Percentiles rank a stretch among this genome's conserved stretches.
Evolutionary conservation across 1,284 basidiomycete species (phyloP).

Genomic region (Baeospora myosura): DNA sequence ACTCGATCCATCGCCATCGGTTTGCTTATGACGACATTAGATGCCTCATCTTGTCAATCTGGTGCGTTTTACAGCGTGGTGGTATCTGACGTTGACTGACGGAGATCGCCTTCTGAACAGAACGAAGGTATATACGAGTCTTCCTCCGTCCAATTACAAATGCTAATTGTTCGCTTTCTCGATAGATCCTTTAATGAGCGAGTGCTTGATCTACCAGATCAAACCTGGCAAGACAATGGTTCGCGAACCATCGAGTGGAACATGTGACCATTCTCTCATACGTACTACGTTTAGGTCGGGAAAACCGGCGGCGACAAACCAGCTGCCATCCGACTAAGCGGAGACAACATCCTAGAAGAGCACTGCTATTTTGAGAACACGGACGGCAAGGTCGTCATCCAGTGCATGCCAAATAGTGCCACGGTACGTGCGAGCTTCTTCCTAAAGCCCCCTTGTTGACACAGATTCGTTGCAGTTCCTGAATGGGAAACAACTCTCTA

Average conservation of each 20-base stretch:
- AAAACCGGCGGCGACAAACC: conserved; percentile 72
- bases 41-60: conserved; percentile 95
- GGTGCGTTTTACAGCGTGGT: conserved; percentile 37
- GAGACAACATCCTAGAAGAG: conserved; percentile 84
- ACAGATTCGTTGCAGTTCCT: conserved; percentile 50
- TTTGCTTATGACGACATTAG: conserved; percentile 29
- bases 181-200: conserved; percentile 81
- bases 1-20: conserved; percentile 9
- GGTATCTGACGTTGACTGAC: conserved; percentile 13
- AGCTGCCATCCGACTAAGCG: conserved; percentile 89
- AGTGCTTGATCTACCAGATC: conserved; percentile 92
- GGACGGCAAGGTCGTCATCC: conserved; percentile 80
- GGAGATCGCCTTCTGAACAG: conserved; percentile 29
- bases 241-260: conserved; percentile 16
- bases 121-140: conserved; percentile 73
- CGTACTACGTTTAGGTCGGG: conserved; percentile 51
- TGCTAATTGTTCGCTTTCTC: conserved; percentile 7
- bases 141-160: conserved; percentile 14
- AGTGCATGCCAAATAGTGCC: conserved; percentile 72
- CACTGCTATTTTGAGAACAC: conserved; percentile 89
- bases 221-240: conserved; percentile 82
- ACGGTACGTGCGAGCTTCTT: conserved; percentile 70
- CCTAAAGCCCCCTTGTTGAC: neutral
- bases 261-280: conserved; percentile 1
- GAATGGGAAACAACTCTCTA: conserved; percentile 83